Conservation (phyloP, 345 rosid species). For the Toxicodendron radicans region DNA sequence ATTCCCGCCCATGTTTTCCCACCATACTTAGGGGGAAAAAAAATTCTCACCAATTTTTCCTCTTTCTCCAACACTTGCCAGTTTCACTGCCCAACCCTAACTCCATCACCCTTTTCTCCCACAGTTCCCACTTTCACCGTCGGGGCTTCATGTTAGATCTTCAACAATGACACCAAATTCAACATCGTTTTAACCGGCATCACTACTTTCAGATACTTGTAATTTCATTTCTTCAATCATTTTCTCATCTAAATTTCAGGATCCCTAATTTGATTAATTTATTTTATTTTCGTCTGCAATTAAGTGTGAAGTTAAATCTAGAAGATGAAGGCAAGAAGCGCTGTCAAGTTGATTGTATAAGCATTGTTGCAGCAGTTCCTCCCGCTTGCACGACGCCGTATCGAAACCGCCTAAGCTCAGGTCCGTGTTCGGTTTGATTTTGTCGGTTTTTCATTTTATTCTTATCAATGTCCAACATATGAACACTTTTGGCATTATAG, state of each 20-base stretch:
- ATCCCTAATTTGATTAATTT: background rate
- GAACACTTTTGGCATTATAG: background rate
- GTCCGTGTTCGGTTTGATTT: conserved; percentile 32
- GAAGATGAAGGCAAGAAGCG: conserved; percentile 86
- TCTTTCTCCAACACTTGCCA: too few relatives aligned
- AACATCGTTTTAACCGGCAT: background rate
- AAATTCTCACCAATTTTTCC: too few relatives aligned
- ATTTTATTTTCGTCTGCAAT: background rate
- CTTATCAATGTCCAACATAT: background rate
- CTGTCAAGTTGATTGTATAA: conserved; percentile 92
- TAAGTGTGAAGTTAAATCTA: conserved; percentile 4
- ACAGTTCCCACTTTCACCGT: too few relatives aligned
- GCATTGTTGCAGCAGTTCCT: conserved; percentile 94
- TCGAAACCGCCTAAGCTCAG: conserved; percentile 99
- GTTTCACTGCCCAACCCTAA: too few relatives aligned
- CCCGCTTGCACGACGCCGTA: conserved; percentile 93
- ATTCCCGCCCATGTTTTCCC: too few relatives aligned
- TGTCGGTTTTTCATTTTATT: conserved; percentile 7
- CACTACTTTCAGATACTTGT: background rate
- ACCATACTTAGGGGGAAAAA: too few relatives aligned
- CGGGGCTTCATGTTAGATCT: background rate
- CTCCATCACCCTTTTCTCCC: too few relatives aligned
- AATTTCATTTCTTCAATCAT: background rate
- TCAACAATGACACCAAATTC: background rate
- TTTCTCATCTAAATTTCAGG: too few relatives aligned